These are phyloP conservation scores for Schizonepeta tenuifolia DNA, from an alignment of 257 asterid species.

Conservation along the genomic window DNA sequence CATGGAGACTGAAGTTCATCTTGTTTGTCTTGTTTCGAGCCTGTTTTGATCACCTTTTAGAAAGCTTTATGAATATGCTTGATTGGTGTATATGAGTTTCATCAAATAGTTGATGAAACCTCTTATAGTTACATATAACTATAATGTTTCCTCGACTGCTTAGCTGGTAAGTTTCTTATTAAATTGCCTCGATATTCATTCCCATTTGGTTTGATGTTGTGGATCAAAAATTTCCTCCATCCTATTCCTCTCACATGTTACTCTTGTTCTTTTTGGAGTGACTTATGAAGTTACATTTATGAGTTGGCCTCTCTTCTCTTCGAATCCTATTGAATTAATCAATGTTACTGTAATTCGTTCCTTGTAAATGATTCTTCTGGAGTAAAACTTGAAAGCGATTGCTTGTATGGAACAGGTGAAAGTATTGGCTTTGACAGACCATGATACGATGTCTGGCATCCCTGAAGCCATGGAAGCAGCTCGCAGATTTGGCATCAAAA, in stretches of 20 bases:
- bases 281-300: background rate
- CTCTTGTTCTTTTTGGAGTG: background rate
- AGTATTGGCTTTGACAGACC: constrained; percentile 95
- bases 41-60: constrained; percentile 9
- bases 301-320: background rate
- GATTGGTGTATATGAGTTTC: background rate
- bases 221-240: background rate
- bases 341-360: background rate
- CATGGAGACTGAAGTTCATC: background rate
- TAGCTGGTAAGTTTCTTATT: constrained; percentile 3
- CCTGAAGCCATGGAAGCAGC: constrained; percentile 96
- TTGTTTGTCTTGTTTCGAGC: constrained; percentile 1
- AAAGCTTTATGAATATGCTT: constrained; percentile 3
- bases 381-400: constrained; percentile 23
- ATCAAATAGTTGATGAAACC: background rate
- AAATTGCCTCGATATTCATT: background rate
- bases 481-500: constrained; percentile 83
- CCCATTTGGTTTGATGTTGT: background rate
- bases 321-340: constrained; percentile 4
- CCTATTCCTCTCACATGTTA: background rate
- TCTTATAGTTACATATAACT: background rate
- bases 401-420: constrained; percentile 74
- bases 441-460: constrained; percentile 90
- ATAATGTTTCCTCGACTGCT: background rate
- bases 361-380: background rate